These are phyloP conservation scores for Stevia rebaudiana DNA, from an alignment of 140 eudicot species.

Conservation along the genomic window DNA sequence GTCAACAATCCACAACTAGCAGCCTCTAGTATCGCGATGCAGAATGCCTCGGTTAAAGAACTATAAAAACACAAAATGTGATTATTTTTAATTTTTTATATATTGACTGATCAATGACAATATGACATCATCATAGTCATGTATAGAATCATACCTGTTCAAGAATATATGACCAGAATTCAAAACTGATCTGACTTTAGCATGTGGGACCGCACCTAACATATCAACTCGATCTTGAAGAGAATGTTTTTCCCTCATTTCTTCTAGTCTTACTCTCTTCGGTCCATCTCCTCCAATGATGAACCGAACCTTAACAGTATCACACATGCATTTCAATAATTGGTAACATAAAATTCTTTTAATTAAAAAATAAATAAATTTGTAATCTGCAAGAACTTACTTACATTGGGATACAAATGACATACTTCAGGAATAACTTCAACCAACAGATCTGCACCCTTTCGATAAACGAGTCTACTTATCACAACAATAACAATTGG, in stretches of 20 bases:
- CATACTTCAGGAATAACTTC: slow-evolving; percentile 99
- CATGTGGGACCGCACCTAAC: slow-evolving; percentile 99
- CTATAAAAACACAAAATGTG: slow-evolving; percentile 34
- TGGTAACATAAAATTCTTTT: not conserved
- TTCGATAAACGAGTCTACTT: slow-evolving; percentile 93
- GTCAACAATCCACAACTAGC: slow-evolving; percentile 97
- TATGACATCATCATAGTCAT: not conserved
- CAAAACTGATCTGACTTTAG: slow-evolving; percentile 85
- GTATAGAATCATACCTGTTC: slow-evolving; percentile 52
- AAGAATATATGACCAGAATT: slow-evolving; percentile 89
- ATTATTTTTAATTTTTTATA: not conserved
- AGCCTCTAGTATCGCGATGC: slow-evolving; percentile 98
- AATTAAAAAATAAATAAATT: too few species aligned
- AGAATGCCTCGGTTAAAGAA: slow-evolving; percentile 96
- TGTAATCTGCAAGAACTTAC: slow-evolving; percentile 37
- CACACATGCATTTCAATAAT: slow-evolving; percentile 19
- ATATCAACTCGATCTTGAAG: slow-evolving; percentile 96
- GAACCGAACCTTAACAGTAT: slow-evolving; percentile 88
- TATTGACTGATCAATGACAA: not conserved
- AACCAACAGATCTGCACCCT: slow-evolving; percentile 95
- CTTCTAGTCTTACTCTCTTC: slow-evolving; percentile 88
- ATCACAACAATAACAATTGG: slow-evolving; percentile 86
- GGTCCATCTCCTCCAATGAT: slow-evolving; percentile 99
- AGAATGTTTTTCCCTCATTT: slow-evolving; percentile 97
- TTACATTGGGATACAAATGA: slow-evolving; percentile 82